These are phyloP conservation scores for Caryopteris hybrid DNA, from an alignment of 305 asterid species.

Conservation along the genomic window DNA sequence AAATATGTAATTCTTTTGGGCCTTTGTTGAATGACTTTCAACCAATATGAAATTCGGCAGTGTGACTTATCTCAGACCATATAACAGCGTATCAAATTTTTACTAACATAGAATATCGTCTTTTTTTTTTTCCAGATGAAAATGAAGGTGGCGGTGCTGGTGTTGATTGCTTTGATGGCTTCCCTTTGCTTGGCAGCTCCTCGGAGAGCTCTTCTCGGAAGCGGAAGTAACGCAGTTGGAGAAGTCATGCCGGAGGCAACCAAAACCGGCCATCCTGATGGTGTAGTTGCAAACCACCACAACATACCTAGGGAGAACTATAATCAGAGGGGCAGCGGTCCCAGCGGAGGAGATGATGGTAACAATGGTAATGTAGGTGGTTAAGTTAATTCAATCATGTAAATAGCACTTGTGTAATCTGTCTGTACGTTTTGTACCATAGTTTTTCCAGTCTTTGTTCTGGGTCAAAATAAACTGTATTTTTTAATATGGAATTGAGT, in stretches of 20 bases:
- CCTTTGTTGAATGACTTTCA: too few species aligned
- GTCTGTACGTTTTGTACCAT: background rate
- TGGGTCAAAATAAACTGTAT: background rate
- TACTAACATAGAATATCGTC: too few species aligned
- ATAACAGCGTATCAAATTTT: too few species aligned
- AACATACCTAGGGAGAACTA: slow-evolving; percentile 49
- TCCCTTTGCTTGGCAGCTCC: slow-evolving; percentile 27
- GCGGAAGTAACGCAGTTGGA: background rate
- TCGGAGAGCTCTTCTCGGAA: slow-evolving; percentile 17
- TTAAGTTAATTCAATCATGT: background rate
- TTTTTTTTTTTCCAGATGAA: background rate
- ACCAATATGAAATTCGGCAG: too few species aligned
- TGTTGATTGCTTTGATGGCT: slow-evolving; percentile 18
- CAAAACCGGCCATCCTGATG: slow-evolving; percentile 6
- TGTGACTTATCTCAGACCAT: too few species aligned
- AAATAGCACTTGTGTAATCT: background rate
- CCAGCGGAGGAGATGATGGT: slow-evolving; percentile 22
- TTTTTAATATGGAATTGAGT: background rate
- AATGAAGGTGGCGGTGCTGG: slow-evolving; percentile 30
- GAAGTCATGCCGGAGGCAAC: background rate
- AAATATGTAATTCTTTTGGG: too few species aligned
- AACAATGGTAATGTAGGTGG: slow-evolving; percentile 22
- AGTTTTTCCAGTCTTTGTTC: background rate
- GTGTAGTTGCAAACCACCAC: slow-evolving; percentile 44
- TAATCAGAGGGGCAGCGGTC: slow-evolving; percentile 36